phyloP scores from a whole-genome alignment of 495 filamentous ascomycete species.

The Penicillium ochrochloron region DNA sequence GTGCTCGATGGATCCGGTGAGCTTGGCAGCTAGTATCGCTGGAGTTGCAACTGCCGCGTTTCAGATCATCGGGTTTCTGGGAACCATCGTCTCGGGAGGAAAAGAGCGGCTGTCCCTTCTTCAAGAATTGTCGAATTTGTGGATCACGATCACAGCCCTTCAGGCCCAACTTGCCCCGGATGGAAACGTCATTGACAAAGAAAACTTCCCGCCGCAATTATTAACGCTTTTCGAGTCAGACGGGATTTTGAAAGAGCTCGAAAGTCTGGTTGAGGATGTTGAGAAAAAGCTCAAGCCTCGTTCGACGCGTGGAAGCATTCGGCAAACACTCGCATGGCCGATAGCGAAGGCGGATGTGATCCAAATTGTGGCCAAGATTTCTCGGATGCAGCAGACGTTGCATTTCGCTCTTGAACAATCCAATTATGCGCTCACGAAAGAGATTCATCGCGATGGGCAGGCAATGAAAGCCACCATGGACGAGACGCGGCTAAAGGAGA shows the following conservation, averaged over 20 bases:
- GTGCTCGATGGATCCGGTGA: conserved; percentile 9
- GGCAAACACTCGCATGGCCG: conserved; percentile 12
- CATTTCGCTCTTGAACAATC: conserved; percentile 9
- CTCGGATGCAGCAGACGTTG: conserved; percentile 11
- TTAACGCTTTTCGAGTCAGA: conserved; percentile 3
- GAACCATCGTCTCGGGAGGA: conserved; percentile 4
- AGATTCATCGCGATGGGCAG: conserved; percentile 11
- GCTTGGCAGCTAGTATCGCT: conserved; percentile 12
- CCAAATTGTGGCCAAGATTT: conserved; percentile 3
- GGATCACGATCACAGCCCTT: conserved; percentile 14
- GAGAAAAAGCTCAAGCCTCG: conserved; percentile 10
- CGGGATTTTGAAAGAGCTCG: not conserved
- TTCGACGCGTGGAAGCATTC: conserved; percentile 1
- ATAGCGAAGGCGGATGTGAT: conserved; percentile 8
- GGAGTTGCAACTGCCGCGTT: conserved; percentile 14
- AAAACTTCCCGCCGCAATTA: conserved; percentile 9
- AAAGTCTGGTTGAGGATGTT: conserved; percentile 8
- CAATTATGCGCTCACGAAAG: conserved; percentile 8
- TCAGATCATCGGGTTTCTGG: conserved; percentile 12
- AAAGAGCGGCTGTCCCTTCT: conserved; percentile 6
- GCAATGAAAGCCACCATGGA: conserved; percentile 8
- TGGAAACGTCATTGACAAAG: conserved; percentile 10
- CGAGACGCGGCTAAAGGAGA: conserved; percentile 12
- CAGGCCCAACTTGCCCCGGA: conserved; percentile 12
- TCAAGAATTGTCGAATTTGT: conserved; percentile 14